A percentile compares a stretch with the other conserved stretches of the same genome.
Evolutionary conservation across 1,284 basidiomycete species (phyloP).

Genomic region (Singerocomus inundabilis): DNA sequence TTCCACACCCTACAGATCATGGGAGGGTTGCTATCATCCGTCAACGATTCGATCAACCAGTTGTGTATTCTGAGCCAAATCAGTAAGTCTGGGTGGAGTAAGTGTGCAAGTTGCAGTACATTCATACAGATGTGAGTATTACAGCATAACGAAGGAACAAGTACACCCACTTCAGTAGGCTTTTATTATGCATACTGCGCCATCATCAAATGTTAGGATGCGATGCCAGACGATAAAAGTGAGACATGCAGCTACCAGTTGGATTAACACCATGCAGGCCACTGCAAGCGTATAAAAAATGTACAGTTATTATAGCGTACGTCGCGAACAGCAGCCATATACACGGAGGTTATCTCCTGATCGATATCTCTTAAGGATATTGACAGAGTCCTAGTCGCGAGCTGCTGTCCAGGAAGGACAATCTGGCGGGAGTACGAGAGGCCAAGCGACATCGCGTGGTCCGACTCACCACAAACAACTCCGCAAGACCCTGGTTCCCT

Average conservation of each 20-base stretch:
- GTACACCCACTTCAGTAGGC: slow-evolving; percentile 22
- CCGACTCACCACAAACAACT: background rate
- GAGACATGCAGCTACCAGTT: slow-evolving; percentile 10
- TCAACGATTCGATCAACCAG: slow-evolving; percentile 2
- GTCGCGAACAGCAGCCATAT: slow-evolving; percentile 3
- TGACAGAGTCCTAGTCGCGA: background rate
- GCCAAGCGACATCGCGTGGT: background rate
- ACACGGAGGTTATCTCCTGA: background rate
- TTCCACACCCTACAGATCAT: slow-evolving; percentile 16
- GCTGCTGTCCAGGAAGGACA: background rate
- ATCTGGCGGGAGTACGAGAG: background rate
- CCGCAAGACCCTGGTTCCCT: background rate
- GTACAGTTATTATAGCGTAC: slow-evolving; percentile 19
- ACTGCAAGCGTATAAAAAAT: background rate
- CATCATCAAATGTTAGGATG: slow-evolving; percentile 17
- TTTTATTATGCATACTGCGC: slow-evolving; percentile 21
- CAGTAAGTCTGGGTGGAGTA: background rate
- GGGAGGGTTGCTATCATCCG: slow-evolving; percentile 13
- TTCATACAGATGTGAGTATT: slow-evolving; percentile 19
- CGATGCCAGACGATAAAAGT: slow-evolving; percentile 20
- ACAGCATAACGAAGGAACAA: slow-evolving; percentile 22
- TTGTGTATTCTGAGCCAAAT: slow-evolving; percentile 15
- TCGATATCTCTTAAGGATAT: slow-evolving; percentile 4
- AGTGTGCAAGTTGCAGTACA: background rate
- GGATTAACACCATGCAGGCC: slow-evolving; percentile 3